Percentiles rank a stretch among this genome's conserved stretches.
These are phyloP conservation scores for Salisapilia sapeloensis DNA, from an alignment of 352 stramenopile species.

Conservation along the genomic window DNA sequence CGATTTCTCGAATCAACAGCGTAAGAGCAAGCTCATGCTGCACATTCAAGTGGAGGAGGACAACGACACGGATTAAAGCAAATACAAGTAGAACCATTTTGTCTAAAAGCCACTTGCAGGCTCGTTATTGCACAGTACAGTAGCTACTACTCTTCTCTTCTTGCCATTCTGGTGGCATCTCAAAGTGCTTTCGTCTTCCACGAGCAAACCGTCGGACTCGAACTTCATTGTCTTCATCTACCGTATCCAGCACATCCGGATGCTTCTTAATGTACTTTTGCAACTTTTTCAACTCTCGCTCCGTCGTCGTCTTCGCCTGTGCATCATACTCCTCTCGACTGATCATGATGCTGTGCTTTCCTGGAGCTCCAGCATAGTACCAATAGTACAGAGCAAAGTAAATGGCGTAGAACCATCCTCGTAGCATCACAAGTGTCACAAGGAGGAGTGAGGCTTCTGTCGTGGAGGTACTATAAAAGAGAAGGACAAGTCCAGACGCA, in stretches of 20 bases:
- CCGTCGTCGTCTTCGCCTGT: conserved; percentile 47
- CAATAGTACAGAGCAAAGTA: conserved; percentile 57
- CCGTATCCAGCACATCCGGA: conserved; percentile 52
- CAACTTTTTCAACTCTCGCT: conserved; percentile 52
- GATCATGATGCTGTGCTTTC: conserved; percentile 50
- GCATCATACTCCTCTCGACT: conserved; percentile 54
- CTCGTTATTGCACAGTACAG: too few relatives aligned
- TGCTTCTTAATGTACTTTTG: conserved; percentile 48
- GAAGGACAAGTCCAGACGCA: conserved; percentile 33
- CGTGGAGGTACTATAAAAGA: conserved; percentile 75
- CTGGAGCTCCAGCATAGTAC: conserved; percentile 32
- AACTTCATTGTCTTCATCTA: conserved; percentile 70
- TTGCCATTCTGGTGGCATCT: too few relatives aligned
- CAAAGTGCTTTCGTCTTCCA: too few relatives aligned
- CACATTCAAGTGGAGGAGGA: conserved; percentile 54
- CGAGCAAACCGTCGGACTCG: conserved; percentile 62
- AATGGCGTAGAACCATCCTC: conserved; percentile 55
- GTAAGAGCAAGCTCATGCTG: conserved; percentile 52
- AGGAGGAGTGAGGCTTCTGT: conserved; percentile 53
- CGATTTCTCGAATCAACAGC: conserved; percentile 38
- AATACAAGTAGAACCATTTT: too few relatives aligned
- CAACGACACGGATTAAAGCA: conserved; percentile 5
- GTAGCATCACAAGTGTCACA: conserved; percentile 49
- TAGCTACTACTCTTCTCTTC: too few relatives aligned
- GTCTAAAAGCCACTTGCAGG: too few relatives aligned